Conservation (phyloP, 2,329 filamentous ascomycete species). For the Raffaelea arxii region DNA sequence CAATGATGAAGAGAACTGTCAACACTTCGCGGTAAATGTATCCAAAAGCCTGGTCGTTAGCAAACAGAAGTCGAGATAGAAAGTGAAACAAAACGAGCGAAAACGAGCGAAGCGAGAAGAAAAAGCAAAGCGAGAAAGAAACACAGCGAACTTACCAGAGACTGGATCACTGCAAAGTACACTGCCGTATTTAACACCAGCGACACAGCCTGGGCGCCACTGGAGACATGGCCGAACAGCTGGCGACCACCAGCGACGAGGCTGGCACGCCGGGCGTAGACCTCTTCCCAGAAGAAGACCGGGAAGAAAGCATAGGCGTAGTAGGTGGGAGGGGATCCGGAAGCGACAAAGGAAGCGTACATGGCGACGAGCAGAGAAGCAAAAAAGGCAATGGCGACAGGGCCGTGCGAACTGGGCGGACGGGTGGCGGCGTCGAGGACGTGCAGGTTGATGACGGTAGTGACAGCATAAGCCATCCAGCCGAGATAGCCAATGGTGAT, state of each 20-base stretch:
- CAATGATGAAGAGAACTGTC: conserved; percentile 68
- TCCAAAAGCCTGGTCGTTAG: conserved; percentile 60
- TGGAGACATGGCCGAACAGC: conserved; percentile 60
- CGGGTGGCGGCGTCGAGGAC: conserved; percentile 64
- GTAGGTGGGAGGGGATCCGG: conserved; percentile 72
- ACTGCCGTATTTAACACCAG: conserved; percentile 53
- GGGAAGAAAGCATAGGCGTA: conserved; percentile 91
- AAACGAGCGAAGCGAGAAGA: not conserved
- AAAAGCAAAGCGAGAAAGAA: not conserved
- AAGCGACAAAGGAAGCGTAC: conserved; percentile 70
- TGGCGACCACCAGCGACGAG: conserved; percentile 55
- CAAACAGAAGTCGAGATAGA: not conserved
- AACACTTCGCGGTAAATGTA: conserved; percentile 88
- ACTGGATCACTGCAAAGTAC: conserved; percentile 69
- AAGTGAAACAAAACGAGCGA: not conserved
- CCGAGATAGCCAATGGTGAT: conserved; percentile 87
- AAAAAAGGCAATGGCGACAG: conserved; percentile 54
- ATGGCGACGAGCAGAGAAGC: conserved; percentile 65
- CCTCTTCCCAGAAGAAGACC: conserved; percentile 92
- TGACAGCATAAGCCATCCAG: conserved; percentile 89
- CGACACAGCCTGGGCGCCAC: conserved; percentile 39
- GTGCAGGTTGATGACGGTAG: conserved; percentile 79
- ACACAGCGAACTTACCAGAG: conserved; percentile 48
- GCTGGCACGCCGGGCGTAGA: conserved; percentile 67
- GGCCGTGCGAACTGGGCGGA: conserved; percentile 52